Percentiles rank a stretch among this genome's conserved stretches.
phyloP scores from a whole-genome alignment of 805 yeast species.

The Starmerella scarabaei region DNA sequence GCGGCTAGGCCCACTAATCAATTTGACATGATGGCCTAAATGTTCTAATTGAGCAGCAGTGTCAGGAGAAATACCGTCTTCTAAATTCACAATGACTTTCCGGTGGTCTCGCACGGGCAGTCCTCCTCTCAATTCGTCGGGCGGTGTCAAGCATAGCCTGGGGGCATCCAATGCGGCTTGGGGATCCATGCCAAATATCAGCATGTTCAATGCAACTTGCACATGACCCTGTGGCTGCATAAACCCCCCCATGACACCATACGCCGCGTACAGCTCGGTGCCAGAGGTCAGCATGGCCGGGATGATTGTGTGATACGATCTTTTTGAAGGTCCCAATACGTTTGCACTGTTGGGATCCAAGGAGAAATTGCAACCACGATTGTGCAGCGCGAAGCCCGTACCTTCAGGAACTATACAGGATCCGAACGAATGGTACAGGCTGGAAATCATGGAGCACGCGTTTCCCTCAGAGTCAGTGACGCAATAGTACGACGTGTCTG shows the following conservation, averaged over 20 bases:
- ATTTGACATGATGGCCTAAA: constrained; percentile 46
- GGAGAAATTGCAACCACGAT: constrained; percentile 66
- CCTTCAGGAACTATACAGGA: constrained; percentile 48
- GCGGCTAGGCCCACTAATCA: constrained; percentile 34
- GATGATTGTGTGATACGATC: constrained; percentile 73
- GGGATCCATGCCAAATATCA: constrained; percentile 49
- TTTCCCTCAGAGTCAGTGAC: constrained; percentile 58
- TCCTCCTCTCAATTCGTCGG: constrained; percentile 46
- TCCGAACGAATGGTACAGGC: constrained; percentile 59
- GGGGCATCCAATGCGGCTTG: constrained; percentile 70
- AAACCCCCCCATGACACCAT: constrained; percentile 78
- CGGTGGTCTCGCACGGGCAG: constrained; percentile 35
- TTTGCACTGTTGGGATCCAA: constrained; percentile 45
- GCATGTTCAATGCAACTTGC: constrained; percentile 57
- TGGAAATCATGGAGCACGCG: constrained; percentile 70
- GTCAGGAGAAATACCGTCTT: constrained; percentile 44
- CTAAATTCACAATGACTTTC: constrained; percentile 47
- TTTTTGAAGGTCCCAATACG: constrained; percentile 51
- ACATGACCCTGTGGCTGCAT: constrained; percentile 81
- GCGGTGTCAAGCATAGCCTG: constrained; percentile 50
- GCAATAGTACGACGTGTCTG: constrained; percentile 62
- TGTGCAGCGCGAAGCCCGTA: constrained; percentile 57
- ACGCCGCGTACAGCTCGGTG: constrained; percentile 48
- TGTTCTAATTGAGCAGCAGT: constrained; percentile 35
- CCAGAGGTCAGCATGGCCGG: constrained; percentile 60